Conservation (phyloP, 768 basidiomycete species). For the Serendipita vermifera region DNA sequence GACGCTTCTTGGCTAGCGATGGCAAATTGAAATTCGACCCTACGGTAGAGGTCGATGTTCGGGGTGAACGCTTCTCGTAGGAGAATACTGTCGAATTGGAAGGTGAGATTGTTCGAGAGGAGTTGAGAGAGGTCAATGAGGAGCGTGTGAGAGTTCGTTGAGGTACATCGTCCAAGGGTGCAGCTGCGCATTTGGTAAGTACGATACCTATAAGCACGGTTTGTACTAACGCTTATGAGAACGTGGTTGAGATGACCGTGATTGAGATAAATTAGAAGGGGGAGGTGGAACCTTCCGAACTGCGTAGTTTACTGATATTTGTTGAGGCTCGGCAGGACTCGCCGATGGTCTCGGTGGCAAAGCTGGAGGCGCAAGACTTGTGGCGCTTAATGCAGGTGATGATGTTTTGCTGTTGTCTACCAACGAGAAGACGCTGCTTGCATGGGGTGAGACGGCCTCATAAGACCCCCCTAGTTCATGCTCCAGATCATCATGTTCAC, state of each 20-base stretch:
- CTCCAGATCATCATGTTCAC: conserved; percentile 36
- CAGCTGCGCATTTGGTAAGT: conserved; percentile 7
- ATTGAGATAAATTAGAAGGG: conserved; percentile 13
- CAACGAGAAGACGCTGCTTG: conserved; percentile 36
- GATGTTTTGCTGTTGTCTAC: conserved; percentile 33
- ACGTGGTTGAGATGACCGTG: background rate
- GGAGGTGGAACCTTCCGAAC: conserved; percentile 29
- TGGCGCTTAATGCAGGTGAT: conserved; percentile 19
- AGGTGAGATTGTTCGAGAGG: conserved; percentile 19
- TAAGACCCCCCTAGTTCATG: conserved; percentile 58
- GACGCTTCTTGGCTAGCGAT: conserved; percentile 20
- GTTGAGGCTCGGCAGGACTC: conserved; percentile 14
- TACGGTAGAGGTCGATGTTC: background rate
- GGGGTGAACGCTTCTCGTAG: background rate
- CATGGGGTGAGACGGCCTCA: conserved; percentile 48
- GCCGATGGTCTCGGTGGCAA: conserved; percentile 10
- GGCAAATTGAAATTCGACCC: background rate
- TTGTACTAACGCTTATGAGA: background rate
- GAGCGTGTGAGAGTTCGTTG: conserved; percentile 16
- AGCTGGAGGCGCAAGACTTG: conserved; percentile 1
- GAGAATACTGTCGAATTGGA: background rate
- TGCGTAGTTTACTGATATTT: conserved; percentile 24
- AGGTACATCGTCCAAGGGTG: background rate
- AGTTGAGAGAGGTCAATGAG: conserved; percentile 23
- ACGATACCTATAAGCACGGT: background rate